Base-by-base conservation (phyloP, 2,329 filamentous ascomycete genomes). In the Xylariomycetidae sp. region DNA sequence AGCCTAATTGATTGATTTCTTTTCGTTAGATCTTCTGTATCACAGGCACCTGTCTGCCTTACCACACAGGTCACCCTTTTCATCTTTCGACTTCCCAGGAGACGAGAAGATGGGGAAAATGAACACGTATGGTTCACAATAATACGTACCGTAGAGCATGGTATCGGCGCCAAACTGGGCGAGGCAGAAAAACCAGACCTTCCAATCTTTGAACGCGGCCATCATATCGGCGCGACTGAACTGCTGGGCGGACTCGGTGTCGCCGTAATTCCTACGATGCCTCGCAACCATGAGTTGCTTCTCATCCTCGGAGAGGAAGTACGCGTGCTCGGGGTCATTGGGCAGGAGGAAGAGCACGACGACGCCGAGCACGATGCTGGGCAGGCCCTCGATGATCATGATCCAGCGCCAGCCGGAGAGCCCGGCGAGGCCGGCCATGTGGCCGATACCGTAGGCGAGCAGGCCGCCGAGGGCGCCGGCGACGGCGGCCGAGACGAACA, bases 101-200 rank as follows among this genome's bases (percentile, higher is more conserved):
- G n/a, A n/a, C n/a, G n/a, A n/a, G n/a, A n/a, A n/a, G n/a, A n/a
- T n/a, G n/a, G n/a, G n/a, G n/a, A n/a, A n/a, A n/a, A n/a, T n/a
- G n/a, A n/a, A n/a, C n/a, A n/a, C n/a, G n/a, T n/a, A n/a, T n/a
- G n/a, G n/a, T n/a, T n/a, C n/a, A n/a, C 11, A 15, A 7, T 6
- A 3, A 25, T 25, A 35, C 55, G 49, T 25, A 59, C 70, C 69
- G 50, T 89, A 89, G 0, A 89, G 67, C 76, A 88, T 84, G 1
- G 80, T 85, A 49, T 88, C 82, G 12, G 73, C 70, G 4, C 83
- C 82, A 51, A 88, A 88, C 54, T 87, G 82, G 5, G 68, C 82
- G 23, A 77, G 56, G 42, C 72, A 80, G 53, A 88, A 88, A 2
- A 71, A 61, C 69, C 80, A 87, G 16, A 86, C 75, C 54, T 84